Base-by-base conservation (phyloP, 805 yeast species). In the Metschnikowia kunwiensis region DNA sequence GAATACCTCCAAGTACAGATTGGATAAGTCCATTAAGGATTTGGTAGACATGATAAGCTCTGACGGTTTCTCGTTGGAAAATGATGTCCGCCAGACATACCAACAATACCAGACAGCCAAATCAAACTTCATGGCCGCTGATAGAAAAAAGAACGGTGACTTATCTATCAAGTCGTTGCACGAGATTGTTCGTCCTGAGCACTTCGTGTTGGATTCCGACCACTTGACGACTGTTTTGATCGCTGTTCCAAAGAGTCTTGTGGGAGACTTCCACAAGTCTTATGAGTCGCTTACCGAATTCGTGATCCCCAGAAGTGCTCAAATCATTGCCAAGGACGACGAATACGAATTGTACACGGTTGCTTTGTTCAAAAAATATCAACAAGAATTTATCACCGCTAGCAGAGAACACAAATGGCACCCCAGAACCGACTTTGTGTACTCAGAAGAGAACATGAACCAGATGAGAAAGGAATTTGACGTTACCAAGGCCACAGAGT, bases 261-360 rank as follows among this genome's bases (percentile, higher is more conserved):
- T 74, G 42, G 61, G 70, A 27, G 82, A 77, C 23, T 93, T 88
- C 55, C 61, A 80, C 42, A 64, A 67, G 44, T 54, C 72, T 10
- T 93, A 93, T 65, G 99, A 93, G 67, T 72, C 84, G 3, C 63
- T 87, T 43, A 67, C 82, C 13, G 71, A 76, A 30, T 82, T 86
- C 70, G 95, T 93, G 24, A 95, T 93, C 24, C 99, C 99, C 39
- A 80, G 97, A 53, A 78, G 88, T 24, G 96, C 97, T 1, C 60
- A 71, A 18, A 63, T 75, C 34, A 73, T 93, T 41, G 68, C 84
- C 7, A 63, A 72, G 34, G 99, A 93, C 63, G 61, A 72, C 19
- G 96, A 89, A 46, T 91, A 68, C 57, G 55, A 68, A 19, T 71
- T 93, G 42, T 89, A 76, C 67, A 74, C 81, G 32, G 88, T 87